Conservation (phyloP, 768 basidiomycete species). For the Sporobolomyces phaffii region DNA sequence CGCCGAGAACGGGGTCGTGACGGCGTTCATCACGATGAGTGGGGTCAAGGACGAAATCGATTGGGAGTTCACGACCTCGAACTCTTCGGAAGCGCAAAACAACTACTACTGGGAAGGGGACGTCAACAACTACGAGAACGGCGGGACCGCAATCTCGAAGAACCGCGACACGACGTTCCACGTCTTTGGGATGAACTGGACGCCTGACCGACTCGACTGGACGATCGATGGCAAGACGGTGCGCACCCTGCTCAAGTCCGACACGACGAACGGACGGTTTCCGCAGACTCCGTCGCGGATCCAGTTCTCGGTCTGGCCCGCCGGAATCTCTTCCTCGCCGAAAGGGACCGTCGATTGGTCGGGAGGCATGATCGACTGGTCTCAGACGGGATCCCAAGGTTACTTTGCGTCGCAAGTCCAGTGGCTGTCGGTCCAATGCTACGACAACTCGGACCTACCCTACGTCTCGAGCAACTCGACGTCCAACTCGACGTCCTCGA, state of each 20-base stretch:
- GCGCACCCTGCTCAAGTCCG: constrained; percentile 40
- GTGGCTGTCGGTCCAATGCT: constrained; percentile 43
- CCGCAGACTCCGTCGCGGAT: constrained; percentile 45
- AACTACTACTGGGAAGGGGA: constrained; percentile 23
- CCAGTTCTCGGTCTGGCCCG: constrained; percentile 47
- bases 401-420: constrained; percentile 42
- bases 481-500: background rate
- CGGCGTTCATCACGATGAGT: constrained; percentile 41
- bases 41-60: constrained; percentile 44
- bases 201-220: constrained; percentile 33
- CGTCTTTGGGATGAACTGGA: constrained; percentile 29
- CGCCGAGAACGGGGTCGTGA: constrained; percentile 44
- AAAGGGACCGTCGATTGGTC: constrained; percentile 45
- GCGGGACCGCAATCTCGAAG: background rate
- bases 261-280: constrained; percentile 42
- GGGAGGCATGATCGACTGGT: constrained; percentile 46
- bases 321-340: constrained; percentile 33
- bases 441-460: constrained; percentile 18
- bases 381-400: constrained; percentile 37
- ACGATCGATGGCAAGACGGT: constrained; percentile 38
- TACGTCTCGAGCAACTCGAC: constrained; percentile 16
- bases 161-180: constrained; percentile 27
- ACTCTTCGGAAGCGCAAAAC: constrained; percentile 20
- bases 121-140: constrained; percentile 24
- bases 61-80: constrained; percentile 19